These are phyloP conservation scores for Psidium friedrichsthalianum DNA, from an alignment of 345 rosid species.

Conservation along the genomic window DNA sequence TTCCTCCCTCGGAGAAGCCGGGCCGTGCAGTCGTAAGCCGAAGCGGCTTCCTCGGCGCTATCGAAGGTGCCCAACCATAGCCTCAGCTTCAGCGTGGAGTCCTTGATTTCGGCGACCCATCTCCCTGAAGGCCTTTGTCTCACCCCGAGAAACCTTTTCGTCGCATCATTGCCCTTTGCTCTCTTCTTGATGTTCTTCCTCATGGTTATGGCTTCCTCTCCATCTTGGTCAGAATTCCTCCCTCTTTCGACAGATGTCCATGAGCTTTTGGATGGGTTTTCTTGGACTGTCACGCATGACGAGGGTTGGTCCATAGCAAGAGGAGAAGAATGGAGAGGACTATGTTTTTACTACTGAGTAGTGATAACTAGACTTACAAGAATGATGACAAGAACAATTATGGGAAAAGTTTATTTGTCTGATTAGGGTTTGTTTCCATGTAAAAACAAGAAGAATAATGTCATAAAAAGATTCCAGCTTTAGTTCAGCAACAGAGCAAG, in stretches of 20 bases:
- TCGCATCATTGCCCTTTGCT: background rate
- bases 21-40: conserved; percentile 41
- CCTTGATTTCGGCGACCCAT: conserved; percentile 57
- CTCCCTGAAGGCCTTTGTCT: conserved; percentile 53
- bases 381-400: background rate
- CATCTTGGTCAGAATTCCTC: background rate
- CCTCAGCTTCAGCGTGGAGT: conserved; percentile 42
- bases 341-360: background rate
- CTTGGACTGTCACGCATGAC: background rate
- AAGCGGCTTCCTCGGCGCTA: conserved; percentile 36
- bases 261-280: background rate
- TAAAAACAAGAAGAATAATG: background rate
- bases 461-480: background rate
- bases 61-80: conserved; percentile 49
- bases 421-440: background rate
- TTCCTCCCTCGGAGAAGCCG: conserved; percentile 32
- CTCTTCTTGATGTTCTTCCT: background rate
- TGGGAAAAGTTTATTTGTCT: background rate
- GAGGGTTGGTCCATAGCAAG: background rate
- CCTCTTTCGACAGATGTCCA: background rate
- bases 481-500: background rate
- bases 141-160: conserved; percentile 32
- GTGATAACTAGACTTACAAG: background rate
- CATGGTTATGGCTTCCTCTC: background rate
- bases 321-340: background rate